Percentiles rank a stretch among this genome's conserved stretches.
phyloP scores from a whole-genome alignment of 169 alveolate genomes.

The Babesia divergens region DNA sequence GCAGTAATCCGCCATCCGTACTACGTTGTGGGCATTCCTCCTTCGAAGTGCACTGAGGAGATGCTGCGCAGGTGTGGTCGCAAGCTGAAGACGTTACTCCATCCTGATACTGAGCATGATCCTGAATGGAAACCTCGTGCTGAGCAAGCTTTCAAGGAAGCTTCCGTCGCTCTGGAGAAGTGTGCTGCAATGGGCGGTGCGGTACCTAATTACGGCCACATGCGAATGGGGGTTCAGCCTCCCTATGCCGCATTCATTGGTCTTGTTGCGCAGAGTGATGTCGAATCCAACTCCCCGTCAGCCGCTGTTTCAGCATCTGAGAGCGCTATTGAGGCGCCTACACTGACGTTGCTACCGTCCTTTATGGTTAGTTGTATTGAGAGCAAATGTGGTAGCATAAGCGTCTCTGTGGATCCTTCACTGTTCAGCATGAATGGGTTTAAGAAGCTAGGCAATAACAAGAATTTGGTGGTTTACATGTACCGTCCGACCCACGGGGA shows the following conservation, averaged over 20 bases:
- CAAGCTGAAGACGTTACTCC: slow-evolving; percentile 70
- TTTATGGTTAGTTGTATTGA: slow-evolving; percentile 69
- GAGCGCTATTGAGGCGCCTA: slow-evolving; percentile 5
- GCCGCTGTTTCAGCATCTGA: background rate
- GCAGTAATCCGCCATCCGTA: slow-evolving; percentile 64
- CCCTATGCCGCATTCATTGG: slow-evolving; percentile 44
- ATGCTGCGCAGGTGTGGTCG: slow-evolving; percentile 59
- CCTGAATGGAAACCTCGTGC: slow-evolving; percentile 71
- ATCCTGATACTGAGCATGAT: slow-evolving; percentile 76
- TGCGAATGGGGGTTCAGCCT: slow-evolving; percentile 29
- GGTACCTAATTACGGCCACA: background rate
- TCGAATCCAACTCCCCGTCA: background rate
- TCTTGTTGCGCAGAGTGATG: background rate
- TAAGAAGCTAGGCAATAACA: slow-evolving; percentile 59
- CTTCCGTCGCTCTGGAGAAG: slow-evolving; percentile 73
- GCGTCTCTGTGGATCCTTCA: slow-evolving; percentile 53
- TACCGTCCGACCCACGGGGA: slow-evolving; percentile 72
- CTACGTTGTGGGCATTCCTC: slow-evolving; percentile 70
- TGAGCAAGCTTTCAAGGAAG: slow-evolving; percentile 76
- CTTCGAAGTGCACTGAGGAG: slow-evolving; percentile 55
- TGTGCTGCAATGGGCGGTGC: slow-evolving; percentile 8
- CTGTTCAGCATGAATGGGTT: slow-evolving; percentile 5
- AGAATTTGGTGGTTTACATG: slow-evolving; percentile 54
- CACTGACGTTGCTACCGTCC: slow-evolving; percentile 22
- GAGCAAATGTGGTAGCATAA: slow-evolving; percentile 64